Percentiles rank a stretch among this genome's conserved stretches.
Conservation (phyloP, 176 grass and related monocot genomes). For the Urochloa ruziziensis region DNA sequence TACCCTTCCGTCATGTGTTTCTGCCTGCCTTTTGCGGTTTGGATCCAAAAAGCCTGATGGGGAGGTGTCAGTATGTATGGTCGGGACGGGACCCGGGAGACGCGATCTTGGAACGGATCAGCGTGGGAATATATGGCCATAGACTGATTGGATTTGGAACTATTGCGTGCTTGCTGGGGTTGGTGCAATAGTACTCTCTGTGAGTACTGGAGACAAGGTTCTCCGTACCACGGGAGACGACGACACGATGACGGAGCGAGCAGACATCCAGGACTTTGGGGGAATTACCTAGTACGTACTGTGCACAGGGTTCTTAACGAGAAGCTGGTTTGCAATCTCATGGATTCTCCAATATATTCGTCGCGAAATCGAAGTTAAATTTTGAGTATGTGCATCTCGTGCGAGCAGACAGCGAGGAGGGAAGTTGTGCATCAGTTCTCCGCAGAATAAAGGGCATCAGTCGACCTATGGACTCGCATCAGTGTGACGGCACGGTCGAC, state of each 20-base stretch:
- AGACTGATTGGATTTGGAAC: no score
- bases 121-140: neutral
- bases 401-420: no score
- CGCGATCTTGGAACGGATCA: neutral
- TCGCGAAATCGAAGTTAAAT: no score
- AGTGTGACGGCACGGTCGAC: neutral
- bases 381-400: neutral
- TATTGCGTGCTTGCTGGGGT: neutral
- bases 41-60: neutral
- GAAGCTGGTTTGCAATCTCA: neutral
- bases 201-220: neutral
- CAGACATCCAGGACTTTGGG: neutral
- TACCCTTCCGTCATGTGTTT: neutral
- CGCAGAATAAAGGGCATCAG: no score
- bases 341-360: no score
- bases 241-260: neutral
- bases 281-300: no score
- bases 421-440: no score
- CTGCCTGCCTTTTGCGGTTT: neutral
- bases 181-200: constrained; percentile 27
- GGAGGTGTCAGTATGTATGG: neutral
- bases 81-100: neutral
- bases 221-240: neutral
- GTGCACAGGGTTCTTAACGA: neutral
- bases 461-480: neutral